Evolutionary conservation across 179 eudicot species (phyloP).

Genomic region (Nepenthes alata): DNA sequence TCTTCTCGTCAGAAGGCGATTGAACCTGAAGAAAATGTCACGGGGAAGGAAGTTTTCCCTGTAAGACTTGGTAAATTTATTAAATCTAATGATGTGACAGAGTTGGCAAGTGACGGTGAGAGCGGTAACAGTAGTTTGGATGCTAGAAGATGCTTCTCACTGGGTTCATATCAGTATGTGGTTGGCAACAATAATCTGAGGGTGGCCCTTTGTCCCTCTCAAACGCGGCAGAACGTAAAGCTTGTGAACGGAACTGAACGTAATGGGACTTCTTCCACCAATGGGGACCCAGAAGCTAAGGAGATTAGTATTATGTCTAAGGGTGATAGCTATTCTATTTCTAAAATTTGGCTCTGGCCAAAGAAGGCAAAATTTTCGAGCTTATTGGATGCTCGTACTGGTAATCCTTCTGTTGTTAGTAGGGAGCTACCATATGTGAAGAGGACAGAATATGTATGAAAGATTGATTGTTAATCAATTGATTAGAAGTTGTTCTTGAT

Average conservation of each 20-base stretch:
- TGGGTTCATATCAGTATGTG: conserved; percentile 49
- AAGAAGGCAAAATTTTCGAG: conserved; percentile 32
- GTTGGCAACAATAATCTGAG: conserved; percentile 26
- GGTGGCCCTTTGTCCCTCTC: conserved; percentile 23
- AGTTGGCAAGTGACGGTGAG: conserved; percentile 16
- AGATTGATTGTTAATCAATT: too few species aligned
- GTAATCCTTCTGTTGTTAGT: conserved; percentile 6
- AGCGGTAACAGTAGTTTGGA: conserved; percentile 35
- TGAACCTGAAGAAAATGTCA: not conserved
- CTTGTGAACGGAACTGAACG: conserved; percentile 9
- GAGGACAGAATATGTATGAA: conserved; percentile 7
- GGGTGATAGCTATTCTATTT: conserved; percentile 45
- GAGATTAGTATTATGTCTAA: conserved; percentile 26
- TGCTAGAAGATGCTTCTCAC: conserved; percentile 41
- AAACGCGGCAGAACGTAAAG: not conserved
- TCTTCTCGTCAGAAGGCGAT: not conserved
- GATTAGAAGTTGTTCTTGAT: too few species aligned
- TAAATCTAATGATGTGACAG: conserved; percentile 14
- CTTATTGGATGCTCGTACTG: conserved; percentile 16
- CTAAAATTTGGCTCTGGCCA: conserved; percentile 48
- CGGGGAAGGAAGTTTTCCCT: conserved; percentile 18
- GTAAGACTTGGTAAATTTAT: conserved; percentile 44
- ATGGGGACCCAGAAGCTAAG: conserved; percentile 26
- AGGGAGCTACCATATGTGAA: conserved; percentile 18
- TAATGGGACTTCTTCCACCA: not conserved